These are phyloP conservation scores for Theobroma grandiflorum DNA, from an alignment of 441 rosid genomes.

Conservation along the genomic window DNA sequence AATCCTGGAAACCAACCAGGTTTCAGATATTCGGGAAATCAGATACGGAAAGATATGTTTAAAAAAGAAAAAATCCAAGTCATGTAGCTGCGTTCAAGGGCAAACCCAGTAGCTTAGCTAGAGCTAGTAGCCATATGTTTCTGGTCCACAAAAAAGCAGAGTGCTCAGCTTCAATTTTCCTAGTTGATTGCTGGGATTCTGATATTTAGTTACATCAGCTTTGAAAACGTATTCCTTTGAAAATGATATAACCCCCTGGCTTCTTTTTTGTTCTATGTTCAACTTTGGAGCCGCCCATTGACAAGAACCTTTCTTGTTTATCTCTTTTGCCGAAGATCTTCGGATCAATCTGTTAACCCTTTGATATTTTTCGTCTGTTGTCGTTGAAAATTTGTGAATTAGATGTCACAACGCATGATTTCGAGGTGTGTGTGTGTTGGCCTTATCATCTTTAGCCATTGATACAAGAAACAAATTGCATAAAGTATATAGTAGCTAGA, in stretches of 20 bases:
- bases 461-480: no score
- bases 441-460: no score
- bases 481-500: no score
- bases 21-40: background rate
- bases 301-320: background rate
- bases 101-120: background rate
- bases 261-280: background rate
- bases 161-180: background rate
- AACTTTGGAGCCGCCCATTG: background rate
- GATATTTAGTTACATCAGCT: background rate
- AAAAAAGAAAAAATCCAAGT: background rate
- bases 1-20: slow-evolving; percentile 6
- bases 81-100: background rate
- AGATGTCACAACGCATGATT: background rate
- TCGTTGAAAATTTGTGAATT: background rate
- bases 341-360: background rate
- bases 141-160: background rate
- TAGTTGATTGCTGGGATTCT: background rate
- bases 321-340: background rate
- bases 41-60: background rate
- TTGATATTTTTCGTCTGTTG: background rate
- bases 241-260: background rate
- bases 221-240: background rate
- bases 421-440: no score
- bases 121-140: background rate